A percentile compares a stretch with the other conserved stretches of the same genome.
Evolutionary conservation across 148 eudicot genomes (phyloP).

Genomic region (Heliamphora exappendiculata): DNA sequence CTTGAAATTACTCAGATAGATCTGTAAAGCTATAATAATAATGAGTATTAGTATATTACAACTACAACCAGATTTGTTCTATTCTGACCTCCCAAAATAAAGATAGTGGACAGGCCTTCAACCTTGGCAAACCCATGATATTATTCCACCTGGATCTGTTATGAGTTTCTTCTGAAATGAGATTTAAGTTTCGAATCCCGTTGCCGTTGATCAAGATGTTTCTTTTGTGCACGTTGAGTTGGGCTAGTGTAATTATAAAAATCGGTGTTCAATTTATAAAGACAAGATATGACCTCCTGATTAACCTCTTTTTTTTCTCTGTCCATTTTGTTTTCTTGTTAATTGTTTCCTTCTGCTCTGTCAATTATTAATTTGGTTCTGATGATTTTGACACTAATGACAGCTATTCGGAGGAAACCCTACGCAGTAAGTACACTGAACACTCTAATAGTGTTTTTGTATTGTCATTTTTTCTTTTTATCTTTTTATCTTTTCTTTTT

Average conservation of each 20-base stretch:
- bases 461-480: slow-evolving; percentile 9
- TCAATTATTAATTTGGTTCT: slow-evolving; percentile 1
- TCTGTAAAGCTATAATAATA: background rate
- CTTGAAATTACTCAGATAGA: background rate
- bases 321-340: background rate
- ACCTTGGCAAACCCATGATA: background rate
- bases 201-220: background rate
- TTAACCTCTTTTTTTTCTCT: background rate
- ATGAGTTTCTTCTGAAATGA: background rate
- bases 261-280: background rate
- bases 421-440: slow-evolving; percentile 32
- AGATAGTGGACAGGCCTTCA: background rate
- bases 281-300: background rate
- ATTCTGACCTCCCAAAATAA: background rate
- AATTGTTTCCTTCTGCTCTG: slow-evolving; percentile 7
- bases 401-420: slow-evolving; percentile 75
- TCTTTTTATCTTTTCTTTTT: slow-evolving; percentile 12
- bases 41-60: too few species aligned
- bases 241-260: background rate
- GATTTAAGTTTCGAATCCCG: background rate
- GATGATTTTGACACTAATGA: slow-evolving; percentile 11
- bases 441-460: too few species aligned
- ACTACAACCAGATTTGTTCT: background rate
- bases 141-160: slow-evolving; percentile 1
- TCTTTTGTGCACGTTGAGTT: background rate